Base-by-base conservation (phyloP, 352 stramenopile species). In the Blastocystis sp. region DNA sequence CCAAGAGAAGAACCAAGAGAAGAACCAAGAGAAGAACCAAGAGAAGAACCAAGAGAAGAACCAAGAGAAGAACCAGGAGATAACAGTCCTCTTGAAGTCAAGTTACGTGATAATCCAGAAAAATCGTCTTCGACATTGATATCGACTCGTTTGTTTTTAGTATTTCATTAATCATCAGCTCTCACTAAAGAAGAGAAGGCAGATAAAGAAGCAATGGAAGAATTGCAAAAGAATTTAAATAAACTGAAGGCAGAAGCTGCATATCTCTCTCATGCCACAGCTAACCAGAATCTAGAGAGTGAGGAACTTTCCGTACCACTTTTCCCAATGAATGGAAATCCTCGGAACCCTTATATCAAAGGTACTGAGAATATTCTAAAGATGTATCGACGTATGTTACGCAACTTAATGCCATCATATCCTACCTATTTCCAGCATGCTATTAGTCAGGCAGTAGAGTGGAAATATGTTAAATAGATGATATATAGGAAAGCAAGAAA, bases 321-420 rank as follows among this genome's bases (percentile, higher is more conserved):
- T 8, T 80, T 80, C 70, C 70, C 70, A 29, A 23, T 80, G 70
- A 80, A 80, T 26, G 70, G 70, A 11, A 80, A 80, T 23, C 45
- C 11, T 8, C 18, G 23, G 4, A 63, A 80, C 23, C 70, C 70
- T 6, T 80, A 80, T 41, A 80, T 80, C 45, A 45, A 80, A 15
- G 70, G 70, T 26, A 41, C n/a, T 4, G 55, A 80, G 39, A 54
- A 26, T 9, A 23, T 80, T 37, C n/a, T 80, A 26, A 80, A 64
- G 45, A 53, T 53, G 5, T 80, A 80, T 41, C 43, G 50, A 39
- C 7, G 20, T 13, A 80, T 80, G 70, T 20, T 80, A 53, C 45
- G 50, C 13, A 64, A 34, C 20, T 23, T 80, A 7, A 50, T 80
- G n/a, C 70, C 70, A 5, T 80, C 70, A 15, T 80, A 80, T 23